Conservation (phyloP, 768 basidiomycete species). For the Candolleomyces eurysporus region DNA sequence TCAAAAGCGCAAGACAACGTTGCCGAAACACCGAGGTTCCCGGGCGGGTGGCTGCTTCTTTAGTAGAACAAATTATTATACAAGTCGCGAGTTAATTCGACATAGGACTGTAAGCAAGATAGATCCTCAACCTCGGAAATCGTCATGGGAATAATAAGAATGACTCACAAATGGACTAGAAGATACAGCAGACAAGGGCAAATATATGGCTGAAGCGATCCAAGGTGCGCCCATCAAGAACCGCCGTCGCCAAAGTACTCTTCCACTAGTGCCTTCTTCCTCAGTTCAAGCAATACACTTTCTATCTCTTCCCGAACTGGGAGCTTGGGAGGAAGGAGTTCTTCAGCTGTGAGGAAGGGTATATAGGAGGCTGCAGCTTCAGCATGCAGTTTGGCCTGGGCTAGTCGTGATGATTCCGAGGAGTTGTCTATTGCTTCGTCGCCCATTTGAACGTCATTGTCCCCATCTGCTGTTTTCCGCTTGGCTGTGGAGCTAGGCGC, state of each 20-base stretch:
- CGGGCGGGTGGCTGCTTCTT: too few relatives aligned
- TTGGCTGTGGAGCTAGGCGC: slow-evolving; percentile 36
- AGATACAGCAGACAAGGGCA: neutral
- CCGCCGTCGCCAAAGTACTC: slow-evolving; percentile 56
- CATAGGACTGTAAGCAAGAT: neutral
- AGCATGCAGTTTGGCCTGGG: slow-evolving; percentile 39
- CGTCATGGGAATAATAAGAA: neutral
- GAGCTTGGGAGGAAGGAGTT: slow-evolving; percentile 73
- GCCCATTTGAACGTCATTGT: slow-evolving; percentile 40
- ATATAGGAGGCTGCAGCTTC: slow-evolving; percentile 67
- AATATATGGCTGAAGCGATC: neutral
- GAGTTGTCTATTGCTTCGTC: slow-evolving; percentile 29
- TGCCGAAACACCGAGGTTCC: too few relatives aligned
- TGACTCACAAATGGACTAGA: neutral
- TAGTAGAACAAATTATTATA: too few relatives aligned
- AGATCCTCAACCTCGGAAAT: neutral
- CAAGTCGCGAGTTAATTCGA: too few relatives aligned
- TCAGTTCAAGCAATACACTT: slow-evolving; percentile 63
- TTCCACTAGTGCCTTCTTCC: slow-evolving; percentile 80
- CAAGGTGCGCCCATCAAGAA: slow-evolving; percentile 7
- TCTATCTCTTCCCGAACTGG: slow-evolving; percentile 82
- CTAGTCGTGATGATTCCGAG: slow-evolving; percentile 16
- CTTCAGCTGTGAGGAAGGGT: slow-evolving; percentile 69
- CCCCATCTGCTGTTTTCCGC: slow-evolving; percentile 48
- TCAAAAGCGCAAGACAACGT: neutral